Conservation (phyloP, 306 rosid species). For the Alnus rubra region DNA sequence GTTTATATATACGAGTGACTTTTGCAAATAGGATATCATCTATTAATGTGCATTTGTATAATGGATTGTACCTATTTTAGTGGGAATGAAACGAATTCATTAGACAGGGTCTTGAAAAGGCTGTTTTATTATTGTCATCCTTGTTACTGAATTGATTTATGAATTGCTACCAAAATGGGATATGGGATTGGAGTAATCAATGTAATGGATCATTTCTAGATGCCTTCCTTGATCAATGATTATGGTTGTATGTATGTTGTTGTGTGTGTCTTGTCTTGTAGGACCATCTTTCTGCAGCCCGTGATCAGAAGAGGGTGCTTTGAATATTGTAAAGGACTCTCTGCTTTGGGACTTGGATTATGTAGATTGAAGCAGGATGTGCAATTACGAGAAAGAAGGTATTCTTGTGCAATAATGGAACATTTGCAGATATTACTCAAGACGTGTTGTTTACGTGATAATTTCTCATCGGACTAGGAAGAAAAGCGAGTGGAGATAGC, state of each 20-base stretch:
- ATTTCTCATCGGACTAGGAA: slow-evolving; percentile 29
- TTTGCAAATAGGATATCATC: background rate
- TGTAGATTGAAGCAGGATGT: slow-evolving; percentile 21
- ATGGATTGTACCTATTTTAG: background rate
- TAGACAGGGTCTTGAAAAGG: background rate
- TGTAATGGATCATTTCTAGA: slow-evolving; percentile 5
- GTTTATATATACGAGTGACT: background rate
- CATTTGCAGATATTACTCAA: slow-evolving; percentile 20
- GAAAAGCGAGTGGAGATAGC: slow-evolving; percentile 24
- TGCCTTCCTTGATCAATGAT: slow-evolving; percentile 15
- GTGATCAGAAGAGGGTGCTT: slow-evolving; percentile 76
- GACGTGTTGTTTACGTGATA: slow-evolving; percentile 29
- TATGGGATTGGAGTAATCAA: background rate
- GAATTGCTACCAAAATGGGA: background rate
- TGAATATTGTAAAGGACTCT: slow-evolving; percentile 29
- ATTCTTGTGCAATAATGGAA: slow-evolving; percentile 36
- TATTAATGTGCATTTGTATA: background rate
- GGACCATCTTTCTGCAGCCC: slow-evolving; percentile 88
- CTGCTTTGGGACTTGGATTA: slow-evolving; percentile 17
- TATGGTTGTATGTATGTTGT: slow-evolving; percentile 3
- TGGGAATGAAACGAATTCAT: background rate
- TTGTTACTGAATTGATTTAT: background rate
- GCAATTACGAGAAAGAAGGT: slow-evolving; percentile 22
- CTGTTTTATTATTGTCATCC: background rate
- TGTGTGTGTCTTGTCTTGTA: slow-evolving; percentile 48